Evolutionary conservation across 2,329 filamentous ascomycete species (phyloP), one percentile per base, ranked within the genome.

Genomic region (Xylaria arbuscula): DNA sequence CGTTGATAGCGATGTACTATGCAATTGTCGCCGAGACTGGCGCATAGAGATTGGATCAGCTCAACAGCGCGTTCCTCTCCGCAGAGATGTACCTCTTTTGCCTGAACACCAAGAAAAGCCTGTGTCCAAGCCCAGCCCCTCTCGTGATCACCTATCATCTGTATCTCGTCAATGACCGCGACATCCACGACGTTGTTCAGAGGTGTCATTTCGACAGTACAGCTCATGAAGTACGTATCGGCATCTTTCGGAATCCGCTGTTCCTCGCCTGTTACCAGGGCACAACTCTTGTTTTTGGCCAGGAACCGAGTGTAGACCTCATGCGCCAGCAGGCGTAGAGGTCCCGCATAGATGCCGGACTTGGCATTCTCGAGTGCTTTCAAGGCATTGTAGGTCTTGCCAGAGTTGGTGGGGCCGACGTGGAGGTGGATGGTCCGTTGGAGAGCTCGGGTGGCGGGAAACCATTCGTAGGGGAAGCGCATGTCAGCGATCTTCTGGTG

Each of bases 131-230:
- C 94, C 90, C 92, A 97, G 1, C 97, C 96, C 73, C 96, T 90
- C 0, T 93, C 88, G 0, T 79, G 70, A 75, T 94, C 90, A 17
- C 89, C 90, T 73, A 99, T 93, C 96, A 99, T 98, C 80, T 99
- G 96, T 66, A 99, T 98, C 82, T 99, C 96, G 77, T 99, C 96
- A 70, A 99, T 95, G 72, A 99, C 95, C 1, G 93, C 95, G 42
- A 99, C 94, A 50, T 98, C 95, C 36, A 93, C 89, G 1, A 79
- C 78, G 3, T 80, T 72, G 73, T 82, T 86, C n/a, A 85, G 77
- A 1, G 87, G 87, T 8, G 86, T 81, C 87, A 99, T 99, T 79
- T 99, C 96, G 2, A 99, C 96, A 0, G 96, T 99, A 77, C 96
- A 98, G 77, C 93, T 95, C 66, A 86, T 87, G 76, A 97, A 90